phyloP scores from a whole-genome alignment of 1,139 yeast species.

The Pichia sp. region DNA sequence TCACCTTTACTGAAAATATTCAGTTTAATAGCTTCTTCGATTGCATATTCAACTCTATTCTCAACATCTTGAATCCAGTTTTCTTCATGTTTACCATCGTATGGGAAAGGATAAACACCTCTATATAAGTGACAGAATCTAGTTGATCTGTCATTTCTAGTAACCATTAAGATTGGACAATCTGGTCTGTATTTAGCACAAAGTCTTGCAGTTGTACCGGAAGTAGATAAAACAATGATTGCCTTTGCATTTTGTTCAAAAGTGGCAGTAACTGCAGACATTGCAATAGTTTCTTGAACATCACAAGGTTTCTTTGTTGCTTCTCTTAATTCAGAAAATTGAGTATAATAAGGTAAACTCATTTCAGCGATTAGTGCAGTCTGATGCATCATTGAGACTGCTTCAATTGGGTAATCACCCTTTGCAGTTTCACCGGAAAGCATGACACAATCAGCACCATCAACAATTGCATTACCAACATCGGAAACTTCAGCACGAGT shows the following conservation, averaged over 20 bases:
- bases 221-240: conserved; percentile 88
- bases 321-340: conserved; percentile 84
- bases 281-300: conserved; percentile 94
- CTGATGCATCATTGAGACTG: conserved; percentile 98
- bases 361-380: conserved; percentile 95
- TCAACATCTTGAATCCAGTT: conserved; percentile 98
- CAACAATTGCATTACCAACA: conserved; percentile 98
- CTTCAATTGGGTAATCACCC: conserved; percentile 97
- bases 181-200: conserved; percentile 96
- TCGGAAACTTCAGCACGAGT: conserved; percentile 99
- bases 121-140: conserved; percentile 95
- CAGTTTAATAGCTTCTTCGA: conserved; percentile 79
- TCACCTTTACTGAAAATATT: conserved; percentile 87
- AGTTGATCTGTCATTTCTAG: conserved; percentile 90
- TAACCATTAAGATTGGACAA: conserved; percentile 96
- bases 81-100: conserved; percentile 57
- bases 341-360: conserved; percentile 81
- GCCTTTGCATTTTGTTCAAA: conserved; percentile 97
- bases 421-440: conserved; percentile 99
- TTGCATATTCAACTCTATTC: conserved; percentile 90
- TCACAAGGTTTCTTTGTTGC: conserved; percentile 85
- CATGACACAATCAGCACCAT: conserved; percentile 99
- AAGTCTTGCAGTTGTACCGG: conserved; percentile 93
- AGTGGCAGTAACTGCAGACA: conserved; percentile 94
- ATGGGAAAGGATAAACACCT: conserved; percentile 97